phyloP scores from a whole-genome alignment of 2,329 filamentous ascomycete genomes.

The Pseudocercospora cruenta region DNA sequence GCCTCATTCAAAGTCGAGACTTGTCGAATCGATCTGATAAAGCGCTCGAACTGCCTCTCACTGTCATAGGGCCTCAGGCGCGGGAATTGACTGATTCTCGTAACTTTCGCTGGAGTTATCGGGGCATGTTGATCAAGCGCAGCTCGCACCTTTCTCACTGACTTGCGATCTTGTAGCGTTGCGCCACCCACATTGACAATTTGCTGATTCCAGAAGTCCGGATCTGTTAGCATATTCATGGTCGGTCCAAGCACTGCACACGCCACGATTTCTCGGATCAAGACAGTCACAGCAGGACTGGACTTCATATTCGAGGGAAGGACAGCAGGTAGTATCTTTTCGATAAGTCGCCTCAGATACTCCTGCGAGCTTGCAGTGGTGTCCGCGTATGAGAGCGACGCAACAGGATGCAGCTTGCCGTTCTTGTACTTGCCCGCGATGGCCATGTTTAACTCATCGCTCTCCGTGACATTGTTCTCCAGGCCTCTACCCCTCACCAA shows the following conservation, averaged over 20 bases:
- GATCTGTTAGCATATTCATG: conserved; percentile 79
- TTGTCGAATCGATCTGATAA: conserved; percentile 85
- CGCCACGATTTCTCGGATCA: conserved; percentile 87
- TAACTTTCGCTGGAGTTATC: conserved; percentile 56
- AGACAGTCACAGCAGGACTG: conserved; percentile 76
- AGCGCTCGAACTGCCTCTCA: conserved; percentile 91
- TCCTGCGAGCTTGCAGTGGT: conserved; percentile 85
- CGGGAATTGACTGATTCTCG: conserved; percentile 65
- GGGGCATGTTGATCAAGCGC: conserved; percentile 93
- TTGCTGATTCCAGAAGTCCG: conserved; percentile 96
- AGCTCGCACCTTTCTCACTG: conserved; percentile 85
- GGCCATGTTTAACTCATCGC: conserved; percentile 90
- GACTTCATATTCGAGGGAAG: conserved; percentile 74
- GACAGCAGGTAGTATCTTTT: conserved; percentile 71
- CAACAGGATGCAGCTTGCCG: conserved; percentile 85
- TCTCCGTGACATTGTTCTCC: conserved; percentile 89
- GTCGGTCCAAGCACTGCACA: conserved; percentile 88
- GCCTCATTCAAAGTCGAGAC: conserved; percentile 92
- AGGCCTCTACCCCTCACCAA: conserved; percentile 84
- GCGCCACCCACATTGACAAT: conserved; percentile 78
- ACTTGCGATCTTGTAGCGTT: conserved; percentile 92
- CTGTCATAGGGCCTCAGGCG: conserved; percentile 80
- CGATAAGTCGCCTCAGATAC: conserved; percentile 76
- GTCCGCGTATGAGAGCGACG: conserved; percentile 79
- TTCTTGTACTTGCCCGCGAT: conserved; percentile 93